Percentiles rank a stretch among this genome's conserved stretches.
Conservation (phyloP, 2,329 filamentous ascomycete species). For the Lasiodiplodia sp. region DNA sequence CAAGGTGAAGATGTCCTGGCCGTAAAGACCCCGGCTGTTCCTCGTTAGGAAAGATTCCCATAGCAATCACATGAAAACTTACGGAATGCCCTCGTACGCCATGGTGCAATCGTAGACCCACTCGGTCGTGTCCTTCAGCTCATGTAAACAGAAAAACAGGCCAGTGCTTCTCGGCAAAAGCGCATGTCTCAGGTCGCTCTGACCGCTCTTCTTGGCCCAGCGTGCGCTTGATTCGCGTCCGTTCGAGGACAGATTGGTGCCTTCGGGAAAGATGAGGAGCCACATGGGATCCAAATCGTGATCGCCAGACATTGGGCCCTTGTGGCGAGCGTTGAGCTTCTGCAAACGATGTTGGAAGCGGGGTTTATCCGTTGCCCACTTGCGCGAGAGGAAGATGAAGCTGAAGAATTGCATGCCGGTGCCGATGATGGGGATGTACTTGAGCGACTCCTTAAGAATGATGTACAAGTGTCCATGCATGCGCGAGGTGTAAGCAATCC, state of each 20-base stretch:
- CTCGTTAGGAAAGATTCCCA: constrained; percentile 27
- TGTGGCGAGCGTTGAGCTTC: constrained; percentile 67
- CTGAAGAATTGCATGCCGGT: constrained; percentile 85
- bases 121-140: constrained; percentile 76
- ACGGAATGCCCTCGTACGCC: constrained; percentile 92
- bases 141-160: constrained; percentile 78
- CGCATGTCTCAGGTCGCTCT: constrained; percentile 73
- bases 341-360: constrained; percentile 76
- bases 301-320: constrained; percentile 47
- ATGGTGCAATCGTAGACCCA: constrained; percentile 94
- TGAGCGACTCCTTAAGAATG: constrained; percentile 86
- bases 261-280: constrained; percentile 87
- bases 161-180: constrained; percentile 83
- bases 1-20: constrained; percentile 86
- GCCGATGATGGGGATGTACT: constrained; percentile 81
- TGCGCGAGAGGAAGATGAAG: constrained; percentile 93
- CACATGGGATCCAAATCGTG: constrained; percentile 79
- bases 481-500: constrained; percentile 78
- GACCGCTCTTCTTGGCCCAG: constrained; percentile 77
- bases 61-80: constrained; percentile 55
- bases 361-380: constrained; percentile 80
- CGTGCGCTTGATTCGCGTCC: constrained; percentile 71
- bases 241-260: constrained; percentile 81
- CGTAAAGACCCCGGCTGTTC: constrained; percentile 65
- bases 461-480: constrained; percentile 91